These are phyloP conservation scores for Pilatotrama ljubarskyi DNA, from an alignment of 768 basidiomycete genomes.

Conservation along the genomic window DNA sequence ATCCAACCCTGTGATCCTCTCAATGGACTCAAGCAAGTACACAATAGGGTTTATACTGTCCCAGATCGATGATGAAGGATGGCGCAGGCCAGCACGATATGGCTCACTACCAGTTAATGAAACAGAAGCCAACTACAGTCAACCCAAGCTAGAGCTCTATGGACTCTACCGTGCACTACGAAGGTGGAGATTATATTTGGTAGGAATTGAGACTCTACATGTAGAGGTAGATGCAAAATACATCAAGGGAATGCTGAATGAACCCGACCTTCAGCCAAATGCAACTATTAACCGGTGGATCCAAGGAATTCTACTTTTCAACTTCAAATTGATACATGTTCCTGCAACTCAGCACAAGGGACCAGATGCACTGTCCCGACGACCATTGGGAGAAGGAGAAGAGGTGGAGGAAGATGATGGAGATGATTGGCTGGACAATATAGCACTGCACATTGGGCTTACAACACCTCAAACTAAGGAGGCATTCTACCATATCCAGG, in stretches of 20 bases:
- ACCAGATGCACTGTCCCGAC: slow-evolving; percentile 42
- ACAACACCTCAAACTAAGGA: neutral
- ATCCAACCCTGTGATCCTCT: too few species aligned
- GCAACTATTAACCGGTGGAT: slow-evolving; percentile 45
- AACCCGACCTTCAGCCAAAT: slow-evolving; percentile 39
- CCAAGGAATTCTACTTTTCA: slow-evolving; percentile 37
- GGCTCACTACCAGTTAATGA: slow-evolving; percentile 38
- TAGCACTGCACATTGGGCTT: neutral
- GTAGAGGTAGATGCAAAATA: too few species aligned
- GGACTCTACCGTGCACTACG: slow-evolving; percentile 27
- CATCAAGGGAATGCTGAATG: slow-evolving; percentile 45
- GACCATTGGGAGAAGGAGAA: slow-evolving; percentile 21
- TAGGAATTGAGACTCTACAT: too few species aligned
- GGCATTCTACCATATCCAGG: neutral
- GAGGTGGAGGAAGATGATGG: slow-evolving; percentile 17
- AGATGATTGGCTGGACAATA: slow-evolving; percentile 4
- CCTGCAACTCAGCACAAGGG: too few species aligned
- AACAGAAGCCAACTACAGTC: slow-evolving; percentile 26
- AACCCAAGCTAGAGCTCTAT: slow-evolving; percentile 33
- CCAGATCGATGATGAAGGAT: slow-evolving; percentile 29
- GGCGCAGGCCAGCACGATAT: slow-evolving; percentile 30
- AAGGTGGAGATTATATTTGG: slow-evolving; percentile 26
- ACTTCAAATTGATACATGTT: slow-evolving; percentile 40
- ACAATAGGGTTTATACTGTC: slow-evolving; percentile 41
- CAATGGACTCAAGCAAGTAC: slow-evolving; percentile 35